phyloP scores from a whole-genome alignment of 208 protist species.

The Acanthamoeba triangularis region DNA sequence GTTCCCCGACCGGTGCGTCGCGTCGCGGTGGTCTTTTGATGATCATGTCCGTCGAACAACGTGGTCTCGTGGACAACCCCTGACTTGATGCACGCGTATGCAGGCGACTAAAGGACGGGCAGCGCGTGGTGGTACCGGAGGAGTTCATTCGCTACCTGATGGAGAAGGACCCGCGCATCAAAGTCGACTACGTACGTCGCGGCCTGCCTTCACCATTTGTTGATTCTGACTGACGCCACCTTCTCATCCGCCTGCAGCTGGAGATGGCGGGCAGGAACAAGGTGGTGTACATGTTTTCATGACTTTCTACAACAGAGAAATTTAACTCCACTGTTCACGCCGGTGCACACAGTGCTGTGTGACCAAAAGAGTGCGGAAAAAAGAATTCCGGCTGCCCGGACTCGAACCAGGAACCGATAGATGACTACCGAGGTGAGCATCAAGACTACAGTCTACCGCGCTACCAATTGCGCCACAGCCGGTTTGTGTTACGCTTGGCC shows the following conservation, averaged over 20 bases:
- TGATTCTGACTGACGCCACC: neutral
- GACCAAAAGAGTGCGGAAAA: neutral
- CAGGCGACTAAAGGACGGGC: conserved; percentile 1
- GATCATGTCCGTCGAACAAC: no score
- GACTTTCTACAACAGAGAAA: neutral
- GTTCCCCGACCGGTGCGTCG: neutral
- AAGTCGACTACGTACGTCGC: neutral
- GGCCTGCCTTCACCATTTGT: neutral
- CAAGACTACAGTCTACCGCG: neutral
- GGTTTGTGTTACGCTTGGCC: no score
- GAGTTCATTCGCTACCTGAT: conserved; percentile 29
- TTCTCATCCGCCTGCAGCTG: neutral
- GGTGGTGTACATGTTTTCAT: conserved; percentile 27
- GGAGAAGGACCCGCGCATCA: conserved; percentile 31
- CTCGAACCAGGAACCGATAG: neutral
- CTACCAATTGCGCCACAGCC: neutral
- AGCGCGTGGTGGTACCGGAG: neutral
- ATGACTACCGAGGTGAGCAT: neutral
- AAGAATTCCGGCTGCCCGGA: neutral
- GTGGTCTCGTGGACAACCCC: no score
- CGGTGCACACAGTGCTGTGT: no score
- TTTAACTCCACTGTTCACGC: no score
- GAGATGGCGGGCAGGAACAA: conserved; percentile 40
- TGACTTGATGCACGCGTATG: neutral
- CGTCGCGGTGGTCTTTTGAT: no score